These are phyloP conservation scores for Laburnicola sp. DNA, from an alignment of 2,329 filamentous ascomycete genomes.

Conservation along the genomic window DNA sequence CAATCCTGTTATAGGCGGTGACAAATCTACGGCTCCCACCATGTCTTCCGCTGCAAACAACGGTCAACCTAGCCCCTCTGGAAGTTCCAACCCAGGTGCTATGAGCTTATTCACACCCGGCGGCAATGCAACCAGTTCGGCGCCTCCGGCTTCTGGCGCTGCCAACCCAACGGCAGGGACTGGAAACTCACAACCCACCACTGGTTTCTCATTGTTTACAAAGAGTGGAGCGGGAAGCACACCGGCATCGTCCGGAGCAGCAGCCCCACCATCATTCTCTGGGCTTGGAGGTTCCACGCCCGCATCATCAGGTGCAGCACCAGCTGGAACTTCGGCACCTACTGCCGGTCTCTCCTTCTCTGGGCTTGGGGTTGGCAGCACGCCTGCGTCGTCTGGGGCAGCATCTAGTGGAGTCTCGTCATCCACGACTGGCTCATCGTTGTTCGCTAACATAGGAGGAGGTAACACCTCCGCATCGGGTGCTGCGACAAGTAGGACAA, in stretches of 20 bases:
- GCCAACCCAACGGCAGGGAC: background rate
- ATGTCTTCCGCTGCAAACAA: conserved; percentile 23
- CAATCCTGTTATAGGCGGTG: conserved; percentile 27
- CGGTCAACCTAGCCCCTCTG: conserved; percentile 13
- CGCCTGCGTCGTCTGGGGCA: conserved; percentile 21
- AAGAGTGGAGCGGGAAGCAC: conserved; percentile 23
- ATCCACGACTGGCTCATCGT: conserved; percentile 16
- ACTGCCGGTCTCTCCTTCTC: conserved; percentile 16
- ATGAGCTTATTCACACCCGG: conserved; percentile 16
- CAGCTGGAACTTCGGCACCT: conserved; percentile 5
- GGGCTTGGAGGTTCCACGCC: conserved; percentile 23
- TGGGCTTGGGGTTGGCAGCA: conserved; percentile 19
- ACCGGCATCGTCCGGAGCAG: conserved; percentile 23
- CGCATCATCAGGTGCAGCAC: conserved; percentile 19
- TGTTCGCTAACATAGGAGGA: background rate
- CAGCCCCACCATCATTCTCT: conserved; percentile 25
- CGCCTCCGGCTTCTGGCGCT: background rate
- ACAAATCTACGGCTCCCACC: conserved; percentile 22
- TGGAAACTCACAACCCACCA: background rate
- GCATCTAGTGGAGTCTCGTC: conserved; percentile 16
- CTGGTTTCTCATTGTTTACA: conserved; percentile 17
- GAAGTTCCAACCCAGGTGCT: conserved; percentile 17
- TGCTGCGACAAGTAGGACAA: conserved; percentile 26
- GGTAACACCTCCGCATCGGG: conserved; percentile 15
- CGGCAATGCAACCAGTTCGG: background rate